Evolutionary conservation across 2,329 filamentous ascomycete genomes (phyloP), one percentile per base, ranked within the genome.

Genomic region (Hypoxylon sp.): DNA sequence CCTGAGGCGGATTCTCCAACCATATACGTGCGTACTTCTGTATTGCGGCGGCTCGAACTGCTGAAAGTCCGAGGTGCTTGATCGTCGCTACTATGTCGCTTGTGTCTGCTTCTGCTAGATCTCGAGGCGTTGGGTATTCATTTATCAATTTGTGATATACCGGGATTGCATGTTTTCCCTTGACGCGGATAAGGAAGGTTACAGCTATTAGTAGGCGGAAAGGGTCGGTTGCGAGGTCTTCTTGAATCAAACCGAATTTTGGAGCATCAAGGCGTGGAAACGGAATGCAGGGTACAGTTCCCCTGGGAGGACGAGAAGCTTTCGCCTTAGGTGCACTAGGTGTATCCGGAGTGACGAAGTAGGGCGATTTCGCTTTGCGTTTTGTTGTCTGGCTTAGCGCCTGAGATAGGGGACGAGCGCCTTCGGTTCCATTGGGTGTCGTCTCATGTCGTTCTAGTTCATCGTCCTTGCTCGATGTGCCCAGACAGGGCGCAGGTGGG

Each of bases 131-230:
- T 0, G 92, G 91, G 65, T 92, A 97, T 2, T 80, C 82, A 11
- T 84, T 80, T 73, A 92, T 90, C 11, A 97, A 82, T 13, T 84
- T 76, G 76, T 90, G 90, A 70, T 97, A 91, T 0, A 91, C 84
- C 0, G 94, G 94, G 28, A 96, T 90, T 3, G 94, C 93, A 9
- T 88, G 84, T 50, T 84, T 86, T 10, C 93, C 94, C 2, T 88
- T 85, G 0, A 94, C 97, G 65, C 91, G 90, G 78, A 95, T 95
- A 30, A 97, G 88, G 73, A 97, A 94, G 0, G 93, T 93, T 4
- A 94, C 90, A 11, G 92, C 93, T 30, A 97, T 84, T 1, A 97
- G 86, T 1, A 98, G 86, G 70, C 89, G 90, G 78, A 97, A 97
- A 0, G 94, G 91, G 62, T 93, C 86, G 53, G 87, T 79, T 1